Evolutionary conservation across 768 basidiomycete genomes (phyloP).

Genomic region (Hericium rajendrae): DNA sequence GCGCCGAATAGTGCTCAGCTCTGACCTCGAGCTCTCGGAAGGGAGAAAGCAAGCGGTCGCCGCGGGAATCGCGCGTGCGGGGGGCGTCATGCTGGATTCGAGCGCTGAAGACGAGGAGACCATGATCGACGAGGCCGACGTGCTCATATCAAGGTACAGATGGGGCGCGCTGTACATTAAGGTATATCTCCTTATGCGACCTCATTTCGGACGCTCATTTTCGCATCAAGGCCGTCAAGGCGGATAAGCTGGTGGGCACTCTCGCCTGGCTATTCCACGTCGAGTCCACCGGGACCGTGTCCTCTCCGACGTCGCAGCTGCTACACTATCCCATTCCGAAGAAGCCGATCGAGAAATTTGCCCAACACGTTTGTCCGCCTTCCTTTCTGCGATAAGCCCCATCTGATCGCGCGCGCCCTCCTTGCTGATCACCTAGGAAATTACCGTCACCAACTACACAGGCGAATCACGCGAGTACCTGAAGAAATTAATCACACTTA

Average conservation of each 20-base stretch:
- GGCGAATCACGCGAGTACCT: constrained; percentile 83
- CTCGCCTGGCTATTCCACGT: constrained; percentile 80
- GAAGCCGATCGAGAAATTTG: constrained; percentile 48
- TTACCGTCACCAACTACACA: constrained; percentile 85
- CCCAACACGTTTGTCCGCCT: constrained; percentile 41
- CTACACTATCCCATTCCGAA: constrained; percentile 79
- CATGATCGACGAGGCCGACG: constrained; percentile 44
- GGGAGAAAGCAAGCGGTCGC: constrained; percentile 46
- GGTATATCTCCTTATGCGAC: constrained; percentile 26
- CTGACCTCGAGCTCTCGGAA: constrained; percentile 42
- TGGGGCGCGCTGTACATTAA: constrained; percentile 60
- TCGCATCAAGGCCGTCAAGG: constrained; percentile 44
- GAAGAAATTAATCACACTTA: constrained; percentile 64
- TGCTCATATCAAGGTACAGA: constrained; percentile 63
- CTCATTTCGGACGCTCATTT: background rate
- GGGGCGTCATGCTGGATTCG: constrained; percentile 38
- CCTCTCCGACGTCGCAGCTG: constrained; percentile 62
- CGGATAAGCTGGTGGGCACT: constrained; percentile 59
- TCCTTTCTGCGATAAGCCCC: background rate
- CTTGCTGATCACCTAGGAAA: constrained; percentile 34
- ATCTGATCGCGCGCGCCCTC: background rate
- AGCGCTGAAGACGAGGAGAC: constrained; percentile 28
- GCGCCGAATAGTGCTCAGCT: constrained; percentile 50
- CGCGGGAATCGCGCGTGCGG: constrained; percentile 47
- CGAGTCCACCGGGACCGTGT: constrained; percentile 48